phyloP scores from a whole-genome alignment of 2,329 filamentous ascomycete genomes.

The Monosporascus sp. region DNA sequence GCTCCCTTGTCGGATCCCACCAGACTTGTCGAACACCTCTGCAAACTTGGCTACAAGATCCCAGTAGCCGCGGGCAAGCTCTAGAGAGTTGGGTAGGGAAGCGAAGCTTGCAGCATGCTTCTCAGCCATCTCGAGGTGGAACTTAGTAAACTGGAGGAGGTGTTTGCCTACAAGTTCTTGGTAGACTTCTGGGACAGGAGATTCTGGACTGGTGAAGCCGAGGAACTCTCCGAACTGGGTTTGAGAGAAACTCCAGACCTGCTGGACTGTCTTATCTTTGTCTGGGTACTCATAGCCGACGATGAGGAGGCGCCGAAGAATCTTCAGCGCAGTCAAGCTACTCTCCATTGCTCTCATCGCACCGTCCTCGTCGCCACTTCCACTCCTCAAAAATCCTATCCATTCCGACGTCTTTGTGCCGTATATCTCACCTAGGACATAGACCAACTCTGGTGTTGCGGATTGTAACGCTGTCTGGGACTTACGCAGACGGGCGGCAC shows the following conservation, averaged over 20 bases:
- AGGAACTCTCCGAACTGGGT: constrained; percentile 75
- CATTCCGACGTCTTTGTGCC: constrained; percentile 66
- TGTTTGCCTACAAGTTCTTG: constrained; percentile 74
- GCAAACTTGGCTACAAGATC: constrained; percentile 71
- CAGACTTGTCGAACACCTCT: constrained; percentile 62
- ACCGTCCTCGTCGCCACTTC: constrained; percentile 53
- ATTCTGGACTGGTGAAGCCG: constrained; percentile 53
- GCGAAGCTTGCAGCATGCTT: constrained; percentile 78
- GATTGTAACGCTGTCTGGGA: constrained; percentile 74
- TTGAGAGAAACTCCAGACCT: constrained; percentile 77
- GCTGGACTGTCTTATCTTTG: constrained; percentile 66
- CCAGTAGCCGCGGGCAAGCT: constrained; percentile 82
- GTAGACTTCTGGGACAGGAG: constrained; percentile 47
- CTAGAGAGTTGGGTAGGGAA: constrained; percentile 72
- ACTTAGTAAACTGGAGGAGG: constrained; percentile 82
- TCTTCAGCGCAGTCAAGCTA: constrained; percentile 74
- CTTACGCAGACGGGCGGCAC: constrained; percentile 69
- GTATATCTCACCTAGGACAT: constrained; percentile 74
- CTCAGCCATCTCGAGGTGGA: constrained; percentile 82
- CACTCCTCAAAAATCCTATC: constrained; percentile 55
- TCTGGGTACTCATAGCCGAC: constrained; percentile 81
- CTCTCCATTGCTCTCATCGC: constrained; percentile 65
- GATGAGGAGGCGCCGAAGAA: constrained; percentile 72
- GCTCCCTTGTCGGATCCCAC: constrained; percentile 45
- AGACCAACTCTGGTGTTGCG: constrained; percentile 78